Evolutionary conservation across 371 early-diverging fungal genomes (phyloP).

Genomic region (Batkoa obscura): DNA sequence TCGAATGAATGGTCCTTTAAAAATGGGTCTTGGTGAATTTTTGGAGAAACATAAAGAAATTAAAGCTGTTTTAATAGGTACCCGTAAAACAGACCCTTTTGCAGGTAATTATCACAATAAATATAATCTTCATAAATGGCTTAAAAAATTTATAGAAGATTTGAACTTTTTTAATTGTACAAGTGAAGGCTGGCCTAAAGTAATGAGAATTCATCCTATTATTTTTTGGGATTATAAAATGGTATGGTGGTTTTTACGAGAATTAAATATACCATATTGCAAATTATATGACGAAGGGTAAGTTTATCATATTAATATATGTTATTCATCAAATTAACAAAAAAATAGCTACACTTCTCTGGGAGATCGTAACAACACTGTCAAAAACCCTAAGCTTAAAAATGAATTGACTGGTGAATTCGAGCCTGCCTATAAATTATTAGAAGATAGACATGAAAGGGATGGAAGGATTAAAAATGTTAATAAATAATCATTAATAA

Average conservation of each 20-base stretch:
- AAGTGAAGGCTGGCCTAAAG: slow-evolving; percentile 77
- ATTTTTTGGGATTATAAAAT: slow-evolving; percentile 75
- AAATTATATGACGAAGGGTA: slow-evolving; percentile 76
- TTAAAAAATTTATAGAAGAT: slow-evolving; percentile 21
- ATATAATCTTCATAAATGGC: background rate
- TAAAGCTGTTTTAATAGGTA: slow-evolving; percentile 77
- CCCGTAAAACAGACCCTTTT: slow-evolving; percentile 79
- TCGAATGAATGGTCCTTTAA: slow-evolving; percentile 56
- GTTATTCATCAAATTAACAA: background rate
- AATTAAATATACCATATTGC: slow-evolving; percentile 66
- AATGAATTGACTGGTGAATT: slow-evolving; percentile 22
- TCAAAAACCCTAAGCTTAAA: slow-evolving; percentile 52
- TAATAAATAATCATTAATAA: too few relatives aligned
- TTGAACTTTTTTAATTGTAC: slow-evolving; percentile 52
- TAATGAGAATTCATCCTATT: slow-evolving; percentile 85
- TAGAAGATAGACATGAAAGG: slow-evolving; percentile 49
- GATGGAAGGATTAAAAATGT: slow-evolving; percentile 31
- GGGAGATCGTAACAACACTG: slow-evolving; percentile 68
- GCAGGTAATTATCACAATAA: slow-evolving; percentile 43
- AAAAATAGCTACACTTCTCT: slow-evolving; percentile 73
- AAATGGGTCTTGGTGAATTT: slow-evolving; percentile 48
- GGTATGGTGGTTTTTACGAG: slow-evolving; percentile 63
- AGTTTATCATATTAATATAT: slow-evolving; percentile 7
- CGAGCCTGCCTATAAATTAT: slow-evolving; percentile 48
- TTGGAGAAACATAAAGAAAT: slow-evolving; percentile 29